Base-by-base conservation (phyloP, 768 basidiomycete genomes). In the Hericium coralloides region DNA sequence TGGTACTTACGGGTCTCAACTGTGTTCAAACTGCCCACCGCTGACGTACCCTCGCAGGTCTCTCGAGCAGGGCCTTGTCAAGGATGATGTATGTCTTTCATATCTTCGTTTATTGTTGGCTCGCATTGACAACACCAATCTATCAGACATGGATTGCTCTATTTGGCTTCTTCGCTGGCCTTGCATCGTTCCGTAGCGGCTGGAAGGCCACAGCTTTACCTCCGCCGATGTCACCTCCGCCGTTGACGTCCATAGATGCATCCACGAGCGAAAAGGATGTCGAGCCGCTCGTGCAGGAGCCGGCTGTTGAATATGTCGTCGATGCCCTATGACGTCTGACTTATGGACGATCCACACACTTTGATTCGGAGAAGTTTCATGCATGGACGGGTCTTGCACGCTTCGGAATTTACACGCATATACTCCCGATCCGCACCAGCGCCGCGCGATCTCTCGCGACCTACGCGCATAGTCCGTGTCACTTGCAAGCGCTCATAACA, bases 1-100 rank as follows among this genome's bases (percentile, higher is more conserved):
- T 93, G 91, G 92, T 90, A 61, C 55, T 80, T 15, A 59, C 25
- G 14, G 8, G 38, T 25, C 17, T 50, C 9, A 6, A 4, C 1
- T 14, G 7, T 7, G 3, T 18, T 6, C 6, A 7, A 12, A 4
- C 4, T 26, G 20, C 8, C 23, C 23, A 31, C 48, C 12, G 22
- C 36, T 38, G 9, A 25, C 20, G 15, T 38, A 10, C n/a, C 15
- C 1, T 37, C 41, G 36, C 12, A 62, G 58, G 58, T 64, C 60
- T 4, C 56, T 64, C 9, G 55, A 58, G 51, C 60, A 55, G 17
- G 62, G 59, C 8, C 12, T 63, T 12, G 63, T 64, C 45, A 43
- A 58, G 53, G 56, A 63, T n/a, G 53, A 63, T 15, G 59, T 60
- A 20, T 52, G 50, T 50, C 49, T 22, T 14, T 12, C 49, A 50